phyloP scores from a whole-genome alignment of 495 filamentous ascomycete species.

The Lasiosphaeria ovina region DNA sequence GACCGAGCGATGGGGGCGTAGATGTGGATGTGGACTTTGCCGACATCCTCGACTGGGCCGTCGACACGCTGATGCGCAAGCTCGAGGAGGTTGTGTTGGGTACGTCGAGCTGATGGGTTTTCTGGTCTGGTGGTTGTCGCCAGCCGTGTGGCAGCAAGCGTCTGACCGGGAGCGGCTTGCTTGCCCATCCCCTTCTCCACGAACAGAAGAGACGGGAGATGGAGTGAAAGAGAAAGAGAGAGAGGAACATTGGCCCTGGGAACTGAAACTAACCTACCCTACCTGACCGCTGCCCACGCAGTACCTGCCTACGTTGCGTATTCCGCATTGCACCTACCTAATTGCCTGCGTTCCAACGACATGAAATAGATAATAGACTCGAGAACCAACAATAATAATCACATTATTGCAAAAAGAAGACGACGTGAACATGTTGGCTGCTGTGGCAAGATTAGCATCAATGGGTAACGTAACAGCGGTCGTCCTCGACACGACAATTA shows the following conservation, averaged over 20 bases:
- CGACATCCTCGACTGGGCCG: conserved; percentile 53
- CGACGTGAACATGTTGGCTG: too few relatives aligned
- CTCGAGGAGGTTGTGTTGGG: conserved; percentile 25
- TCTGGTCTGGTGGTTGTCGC: not conserved
- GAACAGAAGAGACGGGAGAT: not conserved
- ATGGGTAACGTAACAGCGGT: too few relatives aligned
- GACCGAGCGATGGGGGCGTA: conserved; percentile 5
- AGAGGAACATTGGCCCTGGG: not conserved
- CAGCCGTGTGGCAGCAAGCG: too few relatives aligned
- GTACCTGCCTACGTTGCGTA: too few relatives aligned
- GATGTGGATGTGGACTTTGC: conserved; percentile 49
- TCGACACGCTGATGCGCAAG: conserved; percentile 47
- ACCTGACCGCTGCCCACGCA: too few relatives aligned
- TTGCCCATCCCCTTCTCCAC: not conserved
- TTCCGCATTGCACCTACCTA: too few relatives aligned
- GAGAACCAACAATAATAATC: too few relatives aligned
- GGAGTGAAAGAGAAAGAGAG: not conserved
- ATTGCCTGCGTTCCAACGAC: too few relatives aligned
- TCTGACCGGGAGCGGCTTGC: not conserved
- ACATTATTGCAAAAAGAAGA: too few relatives aligned
- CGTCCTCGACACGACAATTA: too few relatives aligned
- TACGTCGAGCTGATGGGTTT: not conserved
- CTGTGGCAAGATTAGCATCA: too few relatives aligned
- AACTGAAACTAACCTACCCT: not conserved
- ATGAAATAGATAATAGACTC: too few relatives aligned